These are phyloP conservation scores for Penicillium alfredii DNA, from an alignment of 495 filamentous ascomycete genomes.

Conservation along the genomic window DNA sequence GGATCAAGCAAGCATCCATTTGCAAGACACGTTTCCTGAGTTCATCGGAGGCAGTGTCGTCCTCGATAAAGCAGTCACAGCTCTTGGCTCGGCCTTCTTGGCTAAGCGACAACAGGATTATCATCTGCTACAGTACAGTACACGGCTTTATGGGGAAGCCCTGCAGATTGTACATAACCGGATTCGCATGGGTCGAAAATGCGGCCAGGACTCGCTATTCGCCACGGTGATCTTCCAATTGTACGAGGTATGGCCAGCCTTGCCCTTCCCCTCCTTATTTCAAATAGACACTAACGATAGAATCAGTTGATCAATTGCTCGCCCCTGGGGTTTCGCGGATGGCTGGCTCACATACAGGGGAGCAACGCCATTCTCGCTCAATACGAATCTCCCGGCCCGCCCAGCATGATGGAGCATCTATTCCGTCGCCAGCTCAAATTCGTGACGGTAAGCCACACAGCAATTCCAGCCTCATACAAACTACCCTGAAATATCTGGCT, in stretches of 20 bases:
- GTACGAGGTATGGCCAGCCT: constrained; percentile 16
- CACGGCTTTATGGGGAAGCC: constrained; percentile 17
- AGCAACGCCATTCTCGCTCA: constrained; percentile 17
- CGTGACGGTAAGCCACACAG: constrained; percentile 16
- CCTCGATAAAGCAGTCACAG: constrained; percentile 17
- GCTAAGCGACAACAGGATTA: constrained; percentile 17
- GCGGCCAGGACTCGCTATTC: constrained; percentile 19
- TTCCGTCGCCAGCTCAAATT: constrained; percentile 24
- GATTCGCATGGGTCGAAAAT: constrained; percentile 10
- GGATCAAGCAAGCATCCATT: background rate
- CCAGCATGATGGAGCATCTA: constrained; percentile 9
- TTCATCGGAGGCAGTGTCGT: constrained; percentile 11
- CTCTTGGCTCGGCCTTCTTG: constrained; percentile 16
- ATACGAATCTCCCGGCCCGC: constrained; percentile 3
- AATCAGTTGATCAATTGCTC: constrained; percentile 24
- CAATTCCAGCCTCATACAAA: no score
- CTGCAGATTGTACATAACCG: constrained; percentile 13
- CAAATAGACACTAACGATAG: background rate
- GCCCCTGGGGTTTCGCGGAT: constrained; percentile 18
- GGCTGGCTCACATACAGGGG: constrained; percentile 24
- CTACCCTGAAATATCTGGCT: no score
- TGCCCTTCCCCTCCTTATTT: no score
- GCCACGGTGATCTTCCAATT: constrained; percentile 23
- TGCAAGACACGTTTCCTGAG: constrained; percentile 13
- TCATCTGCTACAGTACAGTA: constrained; percentile 17